Evolutionary conservation across 192 early-diverging fungal species (phyloP), one percentile per base, ranked within the genome.

Genomic region (Linderina pennispora): DNA sequence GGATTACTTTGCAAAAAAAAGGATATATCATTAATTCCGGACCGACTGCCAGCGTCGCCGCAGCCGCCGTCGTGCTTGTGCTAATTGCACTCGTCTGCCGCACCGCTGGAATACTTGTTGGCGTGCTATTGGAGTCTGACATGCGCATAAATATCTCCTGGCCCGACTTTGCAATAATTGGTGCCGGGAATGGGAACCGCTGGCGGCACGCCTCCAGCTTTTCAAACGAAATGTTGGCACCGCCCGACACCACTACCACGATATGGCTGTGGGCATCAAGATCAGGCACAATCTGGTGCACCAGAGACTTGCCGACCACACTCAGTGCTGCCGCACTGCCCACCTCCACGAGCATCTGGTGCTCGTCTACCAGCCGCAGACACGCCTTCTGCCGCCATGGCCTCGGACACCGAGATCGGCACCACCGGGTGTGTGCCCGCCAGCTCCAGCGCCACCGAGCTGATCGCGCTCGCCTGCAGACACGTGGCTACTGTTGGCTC

Each of bases 161-260:
- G 0, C 85, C 85, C 17, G 78, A 81, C 48, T 80, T 79, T 24
- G 83, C 85, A 49, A 84, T 77, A 20, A 80, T 84, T 14, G 82
- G 77, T 19, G 85, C 65, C 10, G 65, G 73, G 23, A 74, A 75
- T 4, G 77, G 59, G 43, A 80, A 85, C 42, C 71, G 64, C 42
- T 77, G 67, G 23, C 78, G 76, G 50, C 66, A 84, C 8, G 72
- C 45, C 16, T 79, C 73, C 26, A 87, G 43, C 35, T 72, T 56
- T 6, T 76, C 78, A 31, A 88, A 62, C 43, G 50, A 76, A 19
- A 83, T 78, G 50, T 85, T 80, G 28, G 78, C 78, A 0, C 85
- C 83, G 19, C 85, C 85, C 43, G 79, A 79, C 23, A 85, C 77
- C 24, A 88, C 58, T 10, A 88, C 68, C 4, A 88, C 83, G 7